phyloP scores from a whole-genome alignment of 2,329 filamentous ascomycete genomes.

The Zelopaecilomyces penicillatus region DNA sequence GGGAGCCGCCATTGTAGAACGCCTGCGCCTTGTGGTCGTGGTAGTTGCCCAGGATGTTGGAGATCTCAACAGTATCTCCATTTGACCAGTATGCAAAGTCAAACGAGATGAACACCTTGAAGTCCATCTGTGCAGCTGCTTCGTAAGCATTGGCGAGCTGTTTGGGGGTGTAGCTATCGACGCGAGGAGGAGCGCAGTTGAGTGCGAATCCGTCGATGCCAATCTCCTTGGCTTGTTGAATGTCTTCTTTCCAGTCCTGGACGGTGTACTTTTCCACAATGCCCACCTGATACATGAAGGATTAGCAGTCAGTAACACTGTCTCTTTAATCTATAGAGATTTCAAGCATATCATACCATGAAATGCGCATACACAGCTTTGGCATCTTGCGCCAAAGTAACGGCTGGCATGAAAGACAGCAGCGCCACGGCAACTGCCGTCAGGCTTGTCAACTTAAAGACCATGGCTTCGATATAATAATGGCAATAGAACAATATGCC shows the following conservation, averaged over 20 bases:
- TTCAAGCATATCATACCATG: constrained; percentile 4
- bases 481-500: too few species aligned
- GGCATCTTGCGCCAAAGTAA: constrained; percentile 1
- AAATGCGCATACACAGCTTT: constrained; percentile 9
- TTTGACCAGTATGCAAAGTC: constrained; percentile 17
- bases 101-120: constrained; percentile 16
- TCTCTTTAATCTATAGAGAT: background rate
- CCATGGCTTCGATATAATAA: too few species aligned
- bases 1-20: constrained; percentile 12
- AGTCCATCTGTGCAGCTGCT: constrained; percentile 11
- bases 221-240: constrained; percentile 13
- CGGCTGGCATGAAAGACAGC: background rate
- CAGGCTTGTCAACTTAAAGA: background rate
- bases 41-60: constrained; percentile 11
- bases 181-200: constrained; percentile 14
- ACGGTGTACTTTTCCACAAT: constrained; percentile 14
- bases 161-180: constrained; percentile 14
- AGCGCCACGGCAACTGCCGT: constrained; percentile 1
- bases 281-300: constrained; percentile 8
- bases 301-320: background rate
- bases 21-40: constrained; percentile 12
- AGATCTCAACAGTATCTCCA: constrained; percentile 12
- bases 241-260: constrained; percentile 14
- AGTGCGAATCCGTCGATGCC: constrained; percentile 16
- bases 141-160: constrained; percentile 14